Base-by-base conservation (phyloP, 129 eudicot genomes). In the Flaveria linearis region DNA sequence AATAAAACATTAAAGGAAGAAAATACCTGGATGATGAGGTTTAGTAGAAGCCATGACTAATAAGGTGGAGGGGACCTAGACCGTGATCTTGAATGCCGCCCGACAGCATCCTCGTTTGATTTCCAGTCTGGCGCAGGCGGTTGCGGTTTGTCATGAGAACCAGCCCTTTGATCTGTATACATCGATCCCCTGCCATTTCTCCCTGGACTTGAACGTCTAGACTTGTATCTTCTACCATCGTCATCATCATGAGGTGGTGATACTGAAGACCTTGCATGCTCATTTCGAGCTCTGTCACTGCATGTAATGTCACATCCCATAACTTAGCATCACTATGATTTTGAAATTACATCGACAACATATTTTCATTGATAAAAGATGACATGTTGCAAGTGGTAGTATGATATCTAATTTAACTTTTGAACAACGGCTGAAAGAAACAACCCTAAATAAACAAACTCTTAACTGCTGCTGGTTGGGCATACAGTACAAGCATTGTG, bases 51-150 rank as follows among this genome's bases (percentile, higher is more conserved):
- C 43, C 9, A 49, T 13, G 80, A 57, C 69, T 57, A 70, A 71
- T 80, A 61, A 69, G 76, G 82, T 79, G 78, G 78, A n/a, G 80
- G 83, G 39, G 84, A 77, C 33, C 73, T 77, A 76, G 80, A 80
- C 13, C 18, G 17, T 9, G 88, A 71, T 63, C 82, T 75, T 42
- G 80, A 50, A 66, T 28, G 65, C 56, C 69, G 69, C 18, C 69
- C 46, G 16, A 20, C 68, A 62, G 20, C 43, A 81, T 56, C 86
- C n/a, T 65, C 86, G 74, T 68, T 81, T 66, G 80, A 62, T 57
- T 63, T 80, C 57, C 68, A 62, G 45, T 71, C 80, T 20, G 39
- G 80, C 28, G 55, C 68, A 62, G 45, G 43, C 47, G 36, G 69
- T 14, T 30, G 84, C 30, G 62, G 76, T 71, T 78, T 76, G 63